Conservation (phyloP, 2,329 filamentous ascomycete genomes). For the Fusarium pseudocircinatum region DNA sequence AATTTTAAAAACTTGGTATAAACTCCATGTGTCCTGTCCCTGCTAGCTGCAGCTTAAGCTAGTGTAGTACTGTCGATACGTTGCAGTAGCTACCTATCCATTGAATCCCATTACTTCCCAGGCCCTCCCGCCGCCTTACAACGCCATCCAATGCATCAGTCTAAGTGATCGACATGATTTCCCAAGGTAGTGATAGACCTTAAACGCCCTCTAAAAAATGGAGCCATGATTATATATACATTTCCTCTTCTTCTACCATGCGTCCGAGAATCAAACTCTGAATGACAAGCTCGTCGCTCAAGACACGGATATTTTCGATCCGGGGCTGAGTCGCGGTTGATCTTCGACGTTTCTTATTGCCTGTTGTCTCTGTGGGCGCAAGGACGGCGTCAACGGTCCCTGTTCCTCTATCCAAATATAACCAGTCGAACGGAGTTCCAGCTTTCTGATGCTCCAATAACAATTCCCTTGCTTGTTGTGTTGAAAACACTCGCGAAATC, state of each 20-base stretch:
- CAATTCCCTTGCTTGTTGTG: slow-evolving; percentile 70
- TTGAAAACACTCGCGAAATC: slow-evolving; percentile 71
- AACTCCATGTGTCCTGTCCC: slow-evolving; percentile 13
- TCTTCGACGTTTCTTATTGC: slow-evolving; percentile 55
- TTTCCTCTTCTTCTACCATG: slow-evolving; percentile 72
- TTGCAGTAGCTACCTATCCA: background rate
- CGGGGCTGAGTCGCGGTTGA: slow-evolving; percentile 40
- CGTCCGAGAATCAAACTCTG: slow-evolving; percentile 91
- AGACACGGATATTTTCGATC: slow-evolving; percentile 68
- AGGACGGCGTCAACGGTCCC: slow-evolving; percentile 64
- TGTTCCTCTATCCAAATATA: slow-evolving; percentile 78
- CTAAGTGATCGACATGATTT: slow-evolving; percentile 6
- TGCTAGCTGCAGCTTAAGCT: background rate
- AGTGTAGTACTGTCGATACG: background rate
- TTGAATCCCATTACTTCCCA: background rate
- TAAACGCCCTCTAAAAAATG: slow-evolving; percentile 23
- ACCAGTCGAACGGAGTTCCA: slow-evolving; percentile 72
- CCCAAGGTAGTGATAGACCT: slow-evolving; percentile 23
- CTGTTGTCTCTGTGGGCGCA: slow-evolving; percentile 33
- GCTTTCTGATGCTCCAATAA: slow-evolving; percentile 62
- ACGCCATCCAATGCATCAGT: slow-evolving; percentile 30
- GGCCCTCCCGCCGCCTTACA: slow-evolving; percentile 5
- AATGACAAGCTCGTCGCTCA: slow-evolving; percentile 87
- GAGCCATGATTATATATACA: slow-evolving; percentile 31
- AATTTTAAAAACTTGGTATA: background rate